phyloP scores from a whole-genome alignment of 2,329 filamentous ascomycete species.

The Ascochyta rabiei region DNA sequence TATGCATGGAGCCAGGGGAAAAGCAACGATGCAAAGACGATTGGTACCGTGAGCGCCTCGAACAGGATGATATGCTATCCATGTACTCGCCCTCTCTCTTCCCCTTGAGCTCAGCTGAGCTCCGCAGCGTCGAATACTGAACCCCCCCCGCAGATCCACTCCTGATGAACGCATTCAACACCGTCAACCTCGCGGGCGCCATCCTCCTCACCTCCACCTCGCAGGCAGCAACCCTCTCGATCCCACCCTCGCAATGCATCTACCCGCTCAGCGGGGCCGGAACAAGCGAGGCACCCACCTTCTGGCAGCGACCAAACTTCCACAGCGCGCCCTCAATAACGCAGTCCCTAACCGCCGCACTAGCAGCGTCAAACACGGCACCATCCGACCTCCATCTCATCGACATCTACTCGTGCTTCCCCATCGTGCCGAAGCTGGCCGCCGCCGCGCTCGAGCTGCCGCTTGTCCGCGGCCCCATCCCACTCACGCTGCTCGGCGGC shows the following conservation, averaged over 20 bases:
- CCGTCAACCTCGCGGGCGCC: constrained; percentile 67
- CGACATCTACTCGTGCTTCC: constrained; percentile 73
- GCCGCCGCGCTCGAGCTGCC: constrained; percentile 64
- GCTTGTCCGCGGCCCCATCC: constrained; percentile 52
- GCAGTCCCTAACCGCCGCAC: constrained; percentile 60
- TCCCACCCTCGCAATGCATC: constrained; percentile 64
- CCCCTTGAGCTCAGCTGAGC: too few relatives aligned
- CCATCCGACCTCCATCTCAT: constrained; percentile 63
- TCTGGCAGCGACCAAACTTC: constrained; percentile 68
- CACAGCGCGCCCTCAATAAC: constrained; percentile 64
- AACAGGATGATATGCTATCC: constrained; percentile 74
- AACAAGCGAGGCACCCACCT: constrained; percentile 62
- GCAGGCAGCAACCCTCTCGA: constrained; percentile 60
- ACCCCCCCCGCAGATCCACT: constrained; percentile 63
- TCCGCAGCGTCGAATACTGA: neutral
- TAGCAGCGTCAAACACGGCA: constrained; percentile 56
- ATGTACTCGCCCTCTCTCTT: constrained; percentile 54
- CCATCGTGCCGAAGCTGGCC: constrained; percentile 71
- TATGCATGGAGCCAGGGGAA: constrained; percentile 65
- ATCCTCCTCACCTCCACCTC: constrained; percentile 65
- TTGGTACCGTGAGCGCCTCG: constrained; percentile 60
- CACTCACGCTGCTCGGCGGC: constrained; percentile 67
- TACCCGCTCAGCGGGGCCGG: constrained; percentile 70
- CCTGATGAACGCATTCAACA: constrained; percentile 75
- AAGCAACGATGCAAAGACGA: constrained; percentile 56